Percentiles rank a stretch among this genome's conserved stretches.
These are phyloP conservation scores for Amphirosellinia nigrospora DNA, from an alignment of 495 filamentous ascomycete genomes.

Conservation along the genomic window DNA sequence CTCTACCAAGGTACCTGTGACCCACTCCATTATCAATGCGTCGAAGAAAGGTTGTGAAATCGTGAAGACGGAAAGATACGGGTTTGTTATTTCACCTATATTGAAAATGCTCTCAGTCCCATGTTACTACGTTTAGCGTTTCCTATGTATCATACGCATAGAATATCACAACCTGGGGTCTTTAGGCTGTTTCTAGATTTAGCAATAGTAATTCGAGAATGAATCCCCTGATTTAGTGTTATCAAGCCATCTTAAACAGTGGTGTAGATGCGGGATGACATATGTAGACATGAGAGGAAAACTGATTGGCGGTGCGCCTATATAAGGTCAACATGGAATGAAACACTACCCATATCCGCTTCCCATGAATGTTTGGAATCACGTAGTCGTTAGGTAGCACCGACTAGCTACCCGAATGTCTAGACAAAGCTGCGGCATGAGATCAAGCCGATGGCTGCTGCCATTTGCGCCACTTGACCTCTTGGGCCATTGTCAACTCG, in stretches of 20 bases:
- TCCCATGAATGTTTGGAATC: neutral
- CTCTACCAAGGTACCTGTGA: slow-evolving; percentile 27
- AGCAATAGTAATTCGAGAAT: neutral
- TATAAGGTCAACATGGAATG: neutral
- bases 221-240: neutral
- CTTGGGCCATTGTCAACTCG: slow-evolving; percentile 47
- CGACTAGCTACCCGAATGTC: slow-evolving; percentile 34
- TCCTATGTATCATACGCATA: neutral
- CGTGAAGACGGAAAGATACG: neutral
- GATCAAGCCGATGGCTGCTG: slow-evolving; percentile 74
- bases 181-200: neutral
- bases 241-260: too few relatives aligned
- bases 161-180: neutral
- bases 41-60: neutral
- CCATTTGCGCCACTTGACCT: slow-evolving; percentile 74
- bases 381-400: neutral
- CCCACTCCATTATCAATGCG: slow-evolving; percentile 9
- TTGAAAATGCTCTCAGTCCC: neutral
- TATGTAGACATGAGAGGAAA: neutral
- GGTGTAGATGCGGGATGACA: neutral
- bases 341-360: neutral
- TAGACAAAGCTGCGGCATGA: slow-evolving; percentile 62
- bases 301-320: neutral
- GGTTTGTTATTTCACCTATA: neutral
- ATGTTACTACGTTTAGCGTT: neutral